These are phyloP conservation scores for Fusarium metavorans DNA, from an alignment of 2,329 filamentous ascomycete genomes.

Conservation along the genomic window DNA sequence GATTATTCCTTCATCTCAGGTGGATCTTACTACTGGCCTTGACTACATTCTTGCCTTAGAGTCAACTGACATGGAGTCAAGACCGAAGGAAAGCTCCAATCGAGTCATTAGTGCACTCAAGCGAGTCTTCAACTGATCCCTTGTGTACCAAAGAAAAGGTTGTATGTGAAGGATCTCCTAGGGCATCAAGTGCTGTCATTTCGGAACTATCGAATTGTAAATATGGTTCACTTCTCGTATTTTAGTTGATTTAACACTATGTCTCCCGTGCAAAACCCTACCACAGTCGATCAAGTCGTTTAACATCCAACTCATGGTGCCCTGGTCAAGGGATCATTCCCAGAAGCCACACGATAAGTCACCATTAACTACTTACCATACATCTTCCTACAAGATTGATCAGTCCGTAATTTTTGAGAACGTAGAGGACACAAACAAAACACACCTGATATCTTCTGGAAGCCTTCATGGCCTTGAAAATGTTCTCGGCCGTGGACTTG, in stretches of 20 bases:
- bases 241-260: background rate
- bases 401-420: background rate
- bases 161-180: background rate
- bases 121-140: background rate
- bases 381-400: background rate
- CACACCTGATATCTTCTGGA: background rate
- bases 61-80: background rate
- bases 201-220: background rate
- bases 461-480: background rate
- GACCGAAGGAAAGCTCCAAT: background rate
- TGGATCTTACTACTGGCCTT: conserved; percentile 27
- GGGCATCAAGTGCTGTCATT: background rate
- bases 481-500: background rate
- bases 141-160: background rate
- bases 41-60: background rate
- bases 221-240: background rate
- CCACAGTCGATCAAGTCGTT: background rate
- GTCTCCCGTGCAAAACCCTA: too few species aligned
- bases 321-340: background rate
- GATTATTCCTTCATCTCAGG: background rate
- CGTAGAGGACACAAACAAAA: background rate
- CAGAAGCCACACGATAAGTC: background rate
- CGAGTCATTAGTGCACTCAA: background rate
- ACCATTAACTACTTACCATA: background rate
- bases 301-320: background rate